Conservation (phyloP, 495 filamentous ascomycete genomes). For the Penicillium roqueforti region DNA sequence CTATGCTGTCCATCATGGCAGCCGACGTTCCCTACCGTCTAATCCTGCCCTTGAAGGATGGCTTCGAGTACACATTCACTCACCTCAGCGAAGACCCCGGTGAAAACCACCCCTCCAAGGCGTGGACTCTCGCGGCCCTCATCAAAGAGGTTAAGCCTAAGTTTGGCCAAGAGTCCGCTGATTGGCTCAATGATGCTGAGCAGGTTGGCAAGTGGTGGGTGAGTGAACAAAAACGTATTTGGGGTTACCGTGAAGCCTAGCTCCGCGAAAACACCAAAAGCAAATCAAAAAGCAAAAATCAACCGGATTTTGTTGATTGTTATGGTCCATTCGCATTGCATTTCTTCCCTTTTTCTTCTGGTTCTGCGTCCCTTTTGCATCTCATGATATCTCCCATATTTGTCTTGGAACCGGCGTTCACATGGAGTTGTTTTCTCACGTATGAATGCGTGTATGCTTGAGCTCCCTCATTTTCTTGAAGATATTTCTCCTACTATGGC, state of each 20-base stretch:
- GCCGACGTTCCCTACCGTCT: slow-evolving; percentile 37
- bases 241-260: slow-evolving; percentile 34
- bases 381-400: slow-evolving; percentile 3
- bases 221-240: slow-evolving; percentile 37
- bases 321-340: neutral
- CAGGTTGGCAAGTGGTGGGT: slow-evolving; percentile 38
- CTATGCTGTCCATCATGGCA: slow-evolving; percentile 33
- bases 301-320: neutral
- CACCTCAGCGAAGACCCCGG: slow-evolving; percentile 35
- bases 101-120: slow-evolving; percentile 28
- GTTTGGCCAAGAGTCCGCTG: slow-evolving; percentile 30
- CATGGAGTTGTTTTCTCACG: neutral
- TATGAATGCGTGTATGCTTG: neutral
- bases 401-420: neutral
- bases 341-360: neutral
- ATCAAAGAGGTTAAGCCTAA: slow-evolving; percentile 22
- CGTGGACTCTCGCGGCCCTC: slow-evolving; percentile 27
- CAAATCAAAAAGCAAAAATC: neutral
- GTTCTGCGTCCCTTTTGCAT: neutral
- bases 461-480: neutral
- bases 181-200: slow-evolving; percentile 40
- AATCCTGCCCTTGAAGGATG: slow-evolving; percentile 37
- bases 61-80: slow-evolving; percentile 38
- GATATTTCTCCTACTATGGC: neutral
- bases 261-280: neutral